A percentile compares a stretch with the other conserved stretches of the same genome.
phyloP scores from a whole-genome alignment of 169 alveolate genomes.

The Ichthyophthirius multifiliis region DNA sequence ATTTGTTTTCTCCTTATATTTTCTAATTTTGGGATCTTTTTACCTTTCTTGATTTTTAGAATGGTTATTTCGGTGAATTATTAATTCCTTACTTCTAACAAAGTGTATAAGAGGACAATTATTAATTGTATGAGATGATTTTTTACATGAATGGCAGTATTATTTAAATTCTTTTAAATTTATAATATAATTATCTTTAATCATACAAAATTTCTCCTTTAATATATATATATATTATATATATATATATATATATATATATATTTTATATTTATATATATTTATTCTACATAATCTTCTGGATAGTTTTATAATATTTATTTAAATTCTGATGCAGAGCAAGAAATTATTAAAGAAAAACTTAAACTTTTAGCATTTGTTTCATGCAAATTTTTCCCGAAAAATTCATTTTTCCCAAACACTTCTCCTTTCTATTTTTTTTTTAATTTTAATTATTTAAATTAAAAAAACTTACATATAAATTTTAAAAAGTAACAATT shows the following conservation, averaged over 20 bases:
- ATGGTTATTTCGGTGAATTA: not conserved
- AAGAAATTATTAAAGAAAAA: not conserved
- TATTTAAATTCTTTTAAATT: not conserved
- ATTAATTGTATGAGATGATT: not conserved
- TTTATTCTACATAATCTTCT: not conserved
- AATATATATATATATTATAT: not conserved
- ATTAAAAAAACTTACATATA: not conserved
- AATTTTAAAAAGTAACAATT: not conserved
- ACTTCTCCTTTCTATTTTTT: not conserved
- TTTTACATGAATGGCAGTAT: not conserved
- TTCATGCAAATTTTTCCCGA: not conserved
- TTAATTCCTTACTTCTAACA: not conserved
- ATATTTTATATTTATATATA: not conserved
- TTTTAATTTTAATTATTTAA: not conserved
- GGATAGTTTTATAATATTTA: not conserved
- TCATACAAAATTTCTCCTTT: slow-evolving; percentile 13
- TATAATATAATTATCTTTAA: not conserved
- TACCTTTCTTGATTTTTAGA: no score
- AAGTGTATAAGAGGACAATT: not conserved
- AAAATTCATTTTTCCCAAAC: not conserved
- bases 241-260: no score
- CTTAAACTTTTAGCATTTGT: not conserved
- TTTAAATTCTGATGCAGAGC: not conserved
- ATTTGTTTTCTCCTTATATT: not conserved
- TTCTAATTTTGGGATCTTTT: not conserved